Evolutionary conservation across 2,329 filamentous ascomycete species (phyloP), one percentile per base, ranked within the genome.

Genomic region (Karstenula rhodostoma): DNA sequence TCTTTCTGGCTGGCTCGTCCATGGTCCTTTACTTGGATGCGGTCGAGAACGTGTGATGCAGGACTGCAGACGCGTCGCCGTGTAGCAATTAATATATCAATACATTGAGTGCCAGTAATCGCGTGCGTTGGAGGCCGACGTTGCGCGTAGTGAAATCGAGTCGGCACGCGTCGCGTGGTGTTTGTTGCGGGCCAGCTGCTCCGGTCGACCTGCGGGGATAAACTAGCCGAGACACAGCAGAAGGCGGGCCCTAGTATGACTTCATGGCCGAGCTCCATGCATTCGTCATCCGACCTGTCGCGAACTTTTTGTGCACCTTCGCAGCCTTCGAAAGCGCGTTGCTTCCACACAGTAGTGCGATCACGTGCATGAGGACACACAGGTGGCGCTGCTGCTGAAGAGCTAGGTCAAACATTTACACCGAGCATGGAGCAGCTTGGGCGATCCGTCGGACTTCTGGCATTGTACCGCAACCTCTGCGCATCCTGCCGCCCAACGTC

Each of bases 1-100:
- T 70, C 65, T 79, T 79, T 50, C 69, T 66, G 9, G 71, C 66
- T 40, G 73, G 73, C 46, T 74, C 70, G 37, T 71, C 68, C 75
- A 78, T 78, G 40, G 44, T 33, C 35, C 33, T 19, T n/a, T 22
- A 15, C 22, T 19, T 10, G 13, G 17, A 7, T 42, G 54, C 23
- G 29, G 29, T 47, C 3, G 22, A 37, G 9, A 9, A 22, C 7
- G 12, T 2, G 29, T 23, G 27, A 52, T 52, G 22, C 22, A 22
- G 15, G 9, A 42, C n/a, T 53, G 37, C 29, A 3, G 8, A 60
- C 55, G 56, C 55, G 52, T 60, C 50, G 56, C 29, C 5, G 33
- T 53, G 19, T 58, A 54, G 42, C 35, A 54, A 57, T 57, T 50
- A 43, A 32, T 6, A 17, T 58, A 63, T 37, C 23, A 54, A 60